A percentile compares a stretch with the other conserved stretches of the same genome.
phyloP scores from a whole-genome alignment of 2,329 filamentous ascomycete genomes.

The Endocalyx cinctus region DNA sequence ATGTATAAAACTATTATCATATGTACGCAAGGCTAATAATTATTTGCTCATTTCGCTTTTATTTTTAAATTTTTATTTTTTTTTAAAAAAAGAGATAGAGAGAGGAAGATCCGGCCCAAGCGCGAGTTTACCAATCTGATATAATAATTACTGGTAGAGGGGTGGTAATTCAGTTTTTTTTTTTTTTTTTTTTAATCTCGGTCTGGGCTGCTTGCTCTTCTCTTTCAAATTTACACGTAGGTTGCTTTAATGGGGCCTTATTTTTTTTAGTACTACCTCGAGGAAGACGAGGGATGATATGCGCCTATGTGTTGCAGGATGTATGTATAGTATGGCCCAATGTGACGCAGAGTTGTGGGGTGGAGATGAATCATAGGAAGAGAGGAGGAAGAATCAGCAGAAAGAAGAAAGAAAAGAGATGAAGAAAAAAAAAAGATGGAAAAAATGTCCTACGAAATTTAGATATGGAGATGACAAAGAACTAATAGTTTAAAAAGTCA shows the following conservation, averaged over 20 bases:
- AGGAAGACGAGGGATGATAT: slow-evolving; percentile 1
- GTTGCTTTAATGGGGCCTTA: too few relatives aligned
- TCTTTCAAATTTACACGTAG: too few relatives aligned
- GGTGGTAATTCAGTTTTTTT: too few relatives aligned
- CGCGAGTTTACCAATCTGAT: slow-evolving; percentile 19
- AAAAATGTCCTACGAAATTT: neutral
- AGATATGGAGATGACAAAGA: neutral
- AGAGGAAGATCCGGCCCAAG: slow-evolving; percentile 18
- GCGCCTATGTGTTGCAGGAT: neutral
- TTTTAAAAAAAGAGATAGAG: slow-evolving; percentile 14
- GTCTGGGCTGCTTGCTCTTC: too few relatives aligned
- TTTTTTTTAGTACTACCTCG: slow-evolving; percentile 19
- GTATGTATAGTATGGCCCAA: slow-evolving; percentile 7
- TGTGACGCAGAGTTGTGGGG: slow-evolving; percentile 16
- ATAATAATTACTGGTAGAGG: too few relatives aligned
- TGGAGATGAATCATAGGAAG: slow-evolving; percentile 11
- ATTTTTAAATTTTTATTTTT: too few relatives aligned
- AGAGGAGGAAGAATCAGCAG: slow-evolving; percentile 5
- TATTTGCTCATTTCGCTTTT: slow-evolving; percentile 26
- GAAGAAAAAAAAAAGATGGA: neutral
- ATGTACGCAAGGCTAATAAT: slow-evolving; percentile 22
- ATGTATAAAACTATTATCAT: slow-evolving; percentile 14
- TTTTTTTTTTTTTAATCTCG: too few relatives aligned
- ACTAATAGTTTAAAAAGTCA: too few relatives aligned
- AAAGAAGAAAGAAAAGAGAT: neutral